Evolutionary conservation across 192 early-diverging fungal species (phyloP).

Genomic region (Paraglomus occultum): DNA sequence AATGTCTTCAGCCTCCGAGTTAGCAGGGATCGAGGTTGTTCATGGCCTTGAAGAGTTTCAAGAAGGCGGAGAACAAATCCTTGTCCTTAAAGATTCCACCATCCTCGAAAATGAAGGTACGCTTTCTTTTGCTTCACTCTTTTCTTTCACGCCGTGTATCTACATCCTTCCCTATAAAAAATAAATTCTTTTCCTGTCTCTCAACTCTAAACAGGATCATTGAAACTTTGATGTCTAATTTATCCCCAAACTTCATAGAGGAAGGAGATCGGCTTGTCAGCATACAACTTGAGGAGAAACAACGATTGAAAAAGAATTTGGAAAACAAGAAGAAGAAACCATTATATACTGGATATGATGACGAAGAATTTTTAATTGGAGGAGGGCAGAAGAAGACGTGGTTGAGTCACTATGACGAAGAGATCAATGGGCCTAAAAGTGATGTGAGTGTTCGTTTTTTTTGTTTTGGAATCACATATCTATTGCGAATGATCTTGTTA

Average conservation of each 20-base stretch:
- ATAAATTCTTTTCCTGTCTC: background rate
- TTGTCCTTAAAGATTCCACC: slow-evolving; percentile 81
- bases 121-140: background rate
- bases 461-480: background rate
- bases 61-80: slow-evolving; percentile 70
- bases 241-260: slow-evolving; percentile 34
- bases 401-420: slow-evolving; percentile 82
- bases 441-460: slow-evolving; percentile 9
- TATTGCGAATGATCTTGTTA: slow-evolving; percentile 14
- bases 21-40: slow-evolving; percentile 72
- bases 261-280: slow-evolving; percentile 76
- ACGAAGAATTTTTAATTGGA: slow-evolving; percentile 59
- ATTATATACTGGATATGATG: slow-evolving; percentile 72
- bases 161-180: slow-evolving; percentile 11
- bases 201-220: slow-evolving; percentile 15
- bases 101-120: slow-evolving; percentile 61
- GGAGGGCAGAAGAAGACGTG: slow-evolving; percentile 50
- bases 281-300: slow-evolving; percentile 62
- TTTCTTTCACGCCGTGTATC: background rate
- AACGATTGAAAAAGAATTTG: slow-evolving; percentile 65
- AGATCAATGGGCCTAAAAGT: slow-evolving; percentile 42
- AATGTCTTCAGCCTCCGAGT: slow-evolving; percentile 40
- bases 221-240: background rate
- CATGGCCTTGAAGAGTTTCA: slow-evolving; percentile 69
- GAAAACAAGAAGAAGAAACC: slow-evolving; percentile 71